Evolutionary conservation across 2,329 filamentous ascomycete species (phyloP), one percentile per base, ranked within the genome.

Genomic region (Claviceps citrina): DNA sequence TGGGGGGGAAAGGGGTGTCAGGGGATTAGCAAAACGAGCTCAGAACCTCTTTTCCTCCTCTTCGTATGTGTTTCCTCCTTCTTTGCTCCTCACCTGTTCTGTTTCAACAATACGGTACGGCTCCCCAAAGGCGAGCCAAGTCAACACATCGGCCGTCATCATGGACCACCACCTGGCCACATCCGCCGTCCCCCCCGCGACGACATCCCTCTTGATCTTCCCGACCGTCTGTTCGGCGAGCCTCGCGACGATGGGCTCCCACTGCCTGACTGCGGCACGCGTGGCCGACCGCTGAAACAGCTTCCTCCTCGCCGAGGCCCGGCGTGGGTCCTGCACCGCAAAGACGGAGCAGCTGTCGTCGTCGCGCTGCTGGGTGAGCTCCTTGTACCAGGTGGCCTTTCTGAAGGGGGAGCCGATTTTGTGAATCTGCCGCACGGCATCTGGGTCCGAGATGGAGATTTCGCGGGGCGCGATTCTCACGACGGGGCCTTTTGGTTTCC

Each of bases 71-170:
- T 15, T 10, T 31, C 8, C 8, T 18, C 31, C 18, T 32, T 9
- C 16, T 13, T 32, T 3, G 13, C 7, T 13, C 9, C 27, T 38
- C 27, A 38, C 36, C 36, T 38, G 16, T 13, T 28, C 36, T 3
- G 16, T 38, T 10, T 38, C 36, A 2, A 38, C 13, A 22, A 38
- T 38, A 4, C n/a, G 26, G 9, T 22, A 38, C 26, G 36, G 10
- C 27, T 38, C 18, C 15, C 27, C 36, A 16, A 38, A 38, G 4
- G 36, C 36, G 3, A 38, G 18, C 2, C 8, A 31, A 3, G 5
- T 38, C 16, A 38, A 24, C 13, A 38, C 36, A 16, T 38, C 36
- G 7, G 36, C 36, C 18, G 36, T 31, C 36, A 38, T 38, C 36
- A 38, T 38, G 18, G 27, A 38, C 36, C 36, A 38, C 36, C 36